Percentiles rank a stretch among this genome's conserved stretches.
Evolutionary conservation across 139 green algal species (phyloP).

Genomic region (Deuterostichococcus epilithicus): DNA sequence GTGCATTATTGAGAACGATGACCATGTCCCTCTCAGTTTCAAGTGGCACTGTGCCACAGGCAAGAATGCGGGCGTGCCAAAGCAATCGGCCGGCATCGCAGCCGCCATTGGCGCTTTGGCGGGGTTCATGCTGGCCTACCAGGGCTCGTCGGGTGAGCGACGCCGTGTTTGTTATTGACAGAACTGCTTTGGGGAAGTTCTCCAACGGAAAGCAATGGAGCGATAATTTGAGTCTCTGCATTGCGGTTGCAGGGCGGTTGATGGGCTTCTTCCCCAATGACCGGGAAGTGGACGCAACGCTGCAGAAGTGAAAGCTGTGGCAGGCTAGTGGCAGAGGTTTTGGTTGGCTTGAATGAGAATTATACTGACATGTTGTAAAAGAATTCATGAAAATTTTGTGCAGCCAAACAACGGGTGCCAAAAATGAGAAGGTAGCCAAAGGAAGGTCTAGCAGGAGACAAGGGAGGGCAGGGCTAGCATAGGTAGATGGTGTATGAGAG

Average conservation of each 20-base stretch:
- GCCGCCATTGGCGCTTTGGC: constrained; percentile 11
- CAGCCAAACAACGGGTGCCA: too few relatives aligned
- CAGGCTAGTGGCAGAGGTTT: too few relatives aligned
- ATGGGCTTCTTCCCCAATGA: constrained; percentile 27
- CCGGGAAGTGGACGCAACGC: constrained; percentile 12
- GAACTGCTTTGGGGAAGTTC: neutral
- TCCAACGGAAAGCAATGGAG: neutral
- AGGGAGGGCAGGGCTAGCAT: too few relatives aligned
- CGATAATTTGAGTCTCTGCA: neutral
- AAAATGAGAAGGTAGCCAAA: too few relatives aligned
- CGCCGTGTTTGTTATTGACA: neutral
- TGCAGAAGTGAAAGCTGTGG: neutral
- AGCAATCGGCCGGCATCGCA: constrained; percentile 4
- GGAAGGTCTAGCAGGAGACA: too few relatives aligned
- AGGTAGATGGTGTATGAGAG: too few relatives aligned
- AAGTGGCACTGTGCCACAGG: neutral
- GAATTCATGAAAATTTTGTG: too few relatives aligned
- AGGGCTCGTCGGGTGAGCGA: constrained; percentile 8
- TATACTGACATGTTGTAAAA: too few relatives aligned
- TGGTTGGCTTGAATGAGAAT: too few relatives aligned
- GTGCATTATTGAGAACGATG: too few relatives aligned
- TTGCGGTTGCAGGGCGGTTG: constrained; percentile 14
- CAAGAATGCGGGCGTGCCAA: neutral
- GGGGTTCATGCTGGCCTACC: constrained; percentile 28
- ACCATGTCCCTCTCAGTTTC: too few relatives aligned